A percentile compares a stretch with the other conserved stretches of the same genome.
These are phyloP conservation scores for Astrothelium subdiscretum DNA, from an alignment of 495 filamentous ascomycete genomes.

Conservation along the genomic window DNA sequence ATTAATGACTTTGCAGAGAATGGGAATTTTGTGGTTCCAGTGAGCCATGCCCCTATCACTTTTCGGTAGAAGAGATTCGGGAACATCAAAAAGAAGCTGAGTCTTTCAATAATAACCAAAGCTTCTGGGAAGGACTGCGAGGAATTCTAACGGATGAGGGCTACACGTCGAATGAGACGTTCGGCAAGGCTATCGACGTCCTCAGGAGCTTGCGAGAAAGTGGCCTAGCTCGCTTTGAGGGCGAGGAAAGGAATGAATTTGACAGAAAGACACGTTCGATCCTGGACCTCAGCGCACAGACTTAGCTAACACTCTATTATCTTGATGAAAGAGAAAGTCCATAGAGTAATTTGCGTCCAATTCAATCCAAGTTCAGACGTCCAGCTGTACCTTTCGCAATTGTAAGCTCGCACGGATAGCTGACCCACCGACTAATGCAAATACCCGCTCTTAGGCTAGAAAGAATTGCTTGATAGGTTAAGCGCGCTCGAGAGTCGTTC, in stretches of 20 bases:
- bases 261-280: neutral
- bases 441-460: neutral
- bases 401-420: neutral
- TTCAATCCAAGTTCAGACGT: neutral
- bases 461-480: neutral
- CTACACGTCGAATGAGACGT: conserved; percentile 8
- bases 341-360: neutral
- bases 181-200: neutral
- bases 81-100: conserved; percentile 4
- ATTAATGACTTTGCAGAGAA: conserved; percentile 8
- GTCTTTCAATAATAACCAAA: conserved; percentile 9
- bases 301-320: no score
- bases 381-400: neutral
- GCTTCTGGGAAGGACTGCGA: conserved; percentile 6
- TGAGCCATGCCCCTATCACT: conserved; percentile 12
- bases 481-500: neutral
- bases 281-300: neutral
- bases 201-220: conserved; percentile 2
- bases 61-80: conserved; percentile 5
- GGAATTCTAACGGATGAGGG: conserved; percentile 7
- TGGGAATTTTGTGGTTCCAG: conserved; percentile 8
- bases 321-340: neutral
- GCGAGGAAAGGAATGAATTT: neutral
- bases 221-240: neutral
- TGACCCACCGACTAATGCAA: neutral